Base-by-base conservation (phyloP, 306 rosid genomes). In the Nissolia schottii region DNA sequence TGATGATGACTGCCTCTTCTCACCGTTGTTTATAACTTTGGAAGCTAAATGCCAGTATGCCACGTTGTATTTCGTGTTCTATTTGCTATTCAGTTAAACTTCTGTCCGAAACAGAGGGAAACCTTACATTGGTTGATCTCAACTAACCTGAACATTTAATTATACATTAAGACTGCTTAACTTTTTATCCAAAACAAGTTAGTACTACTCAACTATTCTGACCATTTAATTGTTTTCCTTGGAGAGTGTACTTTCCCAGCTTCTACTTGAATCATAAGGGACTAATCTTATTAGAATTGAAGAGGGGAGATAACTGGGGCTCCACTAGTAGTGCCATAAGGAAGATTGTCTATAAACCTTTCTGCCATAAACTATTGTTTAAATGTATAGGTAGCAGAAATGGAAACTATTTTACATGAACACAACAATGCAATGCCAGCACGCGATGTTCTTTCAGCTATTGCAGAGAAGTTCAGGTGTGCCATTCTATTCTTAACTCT, bases 401-500 rank as follows among this genome's bases (percentile, higher is more conserved):
- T 95, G 99, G 99, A 95, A 54, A 77, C 80, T 75, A 88, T 95
- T 82, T 78, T 95, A 81, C 88, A 90, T 32, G 92, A 78, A 57
- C 96, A 91, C 81, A 85, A 89, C 60, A 89, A 91, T 68, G 76
- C 93, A 14, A 89, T 91, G 97, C 99, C 97, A 20, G 70, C 89
- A 14, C 91, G 93, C 6, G 99, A 95, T 45, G 80, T 89, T 80
- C 92, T 95, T 38, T 46, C 76, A 15, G 82, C 77, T 64, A 89
- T 95, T 81, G 96, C 97, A 2, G 96, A 91, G 11, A 95, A 89
- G 90, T 95, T 95, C 88, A 95, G 97, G 99, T 95, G 71, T 53
- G 80, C 60, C 19, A 13, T 70, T 0, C n/a, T 71, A 45, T 78
- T 41, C 51, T n/a, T 43, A 19, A n/a, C 19, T 15, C 51, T n/a